Base-by-base conservation (phyloP, 345 rosid genomes). In the Limnanthes douglasii region DNA sequence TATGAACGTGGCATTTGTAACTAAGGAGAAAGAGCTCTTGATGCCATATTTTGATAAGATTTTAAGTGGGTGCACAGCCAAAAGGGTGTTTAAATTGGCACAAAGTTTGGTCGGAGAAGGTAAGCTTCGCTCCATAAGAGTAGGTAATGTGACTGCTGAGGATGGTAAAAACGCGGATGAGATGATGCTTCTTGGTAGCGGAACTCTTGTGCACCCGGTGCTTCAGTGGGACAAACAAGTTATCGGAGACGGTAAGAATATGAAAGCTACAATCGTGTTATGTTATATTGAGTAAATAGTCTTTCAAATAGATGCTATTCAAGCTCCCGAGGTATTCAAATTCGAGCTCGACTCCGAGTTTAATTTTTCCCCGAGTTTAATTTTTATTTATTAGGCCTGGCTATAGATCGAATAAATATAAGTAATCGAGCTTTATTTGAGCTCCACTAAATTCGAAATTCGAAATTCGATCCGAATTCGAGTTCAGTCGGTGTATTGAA, bases 121-220 rank as follows among this genome's bases (percentile, higher is more conserved):
- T 2, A 61, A 58, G 50, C 71, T 90, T n/a, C 18, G 11, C 6
- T 60, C 65, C 34, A 63, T 78, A 41, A 59, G 44, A 33, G 65
- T 61, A 1, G 29, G 64, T 26, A 51, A 69, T 37, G 42, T 80
- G 46, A 65, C 60, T 0, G 70, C 74, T 0, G 78, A 72, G 53
- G 81, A 79, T 69, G 92, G 84, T 6, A 83, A 66, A 57, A 53
- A 49, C 18, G 84, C 81, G 0, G 70, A 70, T 37, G 95, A 83
- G 57, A 88, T 88, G 93, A 83, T 83, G 95, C 92, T 90, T 39
- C 64, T 78, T 10, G 85, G 96, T 23, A 84, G 88, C 10, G 93
- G 93, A 43, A 48, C 75, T 59, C 85, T 77, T 15, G 70, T 80
- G 43, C 66, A 51, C 11, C 68, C 93, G 11, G 77, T 72, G 43